phyloP scores from a whole-genome alignment of 768 basidiomycete species.

The Naganishia vaughanmartiniae region DNA sequence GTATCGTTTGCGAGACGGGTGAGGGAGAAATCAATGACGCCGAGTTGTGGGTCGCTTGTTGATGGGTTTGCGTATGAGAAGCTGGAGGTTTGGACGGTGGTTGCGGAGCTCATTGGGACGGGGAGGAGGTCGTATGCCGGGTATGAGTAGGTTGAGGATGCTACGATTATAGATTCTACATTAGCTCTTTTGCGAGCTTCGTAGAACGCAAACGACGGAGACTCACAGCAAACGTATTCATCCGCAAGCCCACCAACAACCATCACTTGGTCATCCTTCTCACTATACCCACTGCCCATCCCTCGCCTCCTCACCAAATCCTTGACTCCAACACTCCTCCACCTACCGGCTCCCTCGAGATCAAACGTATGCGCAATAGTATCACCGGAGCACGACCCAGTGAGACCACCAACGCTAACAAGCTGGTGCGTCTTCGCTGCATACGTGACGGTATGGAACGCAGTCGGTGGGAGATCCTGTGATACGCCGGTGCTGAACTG shows the following conservation, averaged over 20 bases:
- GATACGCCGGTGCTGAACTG: constrained; percentile 40
- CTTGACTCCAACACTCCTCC: constrained; percentile 37
- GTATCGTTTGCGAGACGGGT: constrained; percentile 36
- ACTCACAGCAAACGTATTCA: constrained; percentile 49
- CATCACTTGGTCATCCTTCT: constrained; percentile 37
- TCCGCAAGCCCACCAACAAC: constrained; percentile 49
- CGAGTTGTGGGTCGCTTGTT: constrained; percentile 34
- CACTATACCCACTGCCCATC: constrained; percentile 38
- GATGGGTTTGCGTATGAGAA: constrained; percentile 38
- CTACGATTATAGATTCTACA: constrained; percentile 22
- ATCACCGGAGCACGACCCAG: constrained; percentile 41
- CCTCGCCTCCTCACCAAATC: constrained; percentile 41
- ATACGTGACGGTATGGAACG: constrained; percentile 41
- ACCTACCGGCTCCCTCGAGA: constrained; percentile 29
- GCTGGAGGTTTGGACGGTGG: constrained; percentile 36
- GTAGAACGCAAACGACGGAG: background rate
- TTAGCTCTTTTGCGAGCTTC: background rate
- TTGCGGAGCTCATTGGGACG: constrained; percentile 38
- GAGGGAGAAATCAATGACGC: constrained; percentile 47
- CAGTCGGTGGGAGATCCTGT: constrained; percentile 44
- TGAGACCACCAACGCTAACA: constrained; percentile 47
- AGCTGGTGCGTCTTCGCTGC: constrained; percentile 30
- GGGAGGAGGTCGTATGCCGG: constrained; percentile 44
- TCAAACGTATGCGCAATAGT: constrained; percentile 40
- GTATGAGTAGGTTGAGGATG: constrained; percentile 44